A percentile compares a stretch with the other conserved stretches of the same genome.
Evolutionary conservation across 345 rosid species (phyloP).

Genomic region (Ailanthus altissimus): DNA sequence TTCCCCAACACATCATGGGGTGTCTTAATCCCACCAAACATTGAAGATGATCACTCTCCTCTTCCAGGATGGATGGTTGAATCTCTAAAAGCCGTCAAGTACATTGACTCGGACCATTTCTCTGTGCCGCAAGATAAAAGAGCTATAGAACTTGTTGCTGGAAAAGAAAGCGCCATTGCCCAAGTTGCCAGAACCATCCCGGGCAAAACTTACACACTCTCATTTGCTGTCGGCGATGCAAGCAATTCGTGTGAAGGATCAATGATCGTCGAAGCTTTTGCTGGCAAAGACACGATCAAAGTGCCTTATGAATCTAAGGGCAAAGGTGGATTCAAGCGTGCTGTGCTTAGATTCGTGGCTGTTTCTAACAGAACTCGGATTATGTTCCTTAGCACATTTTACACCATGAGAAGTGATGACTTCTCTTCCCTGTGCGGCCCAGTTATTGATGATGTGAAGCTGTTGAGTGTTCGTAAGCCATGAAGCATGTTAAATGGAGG

Average conservation of each 20-base stretch:
- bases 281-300: constrained; percentile 52
- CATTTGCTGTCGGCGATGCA: constrained; percentile 72
- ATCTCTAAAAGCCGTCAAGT: constrained; percentile 87
- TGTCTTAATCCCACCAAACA: constrained; percentile 73
- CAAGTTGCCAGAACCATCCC: constrained; percentile 61
- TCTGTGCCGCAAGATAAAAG: constrained; percentile 64
- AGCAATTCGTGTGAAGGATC: constrained; percentile 71
- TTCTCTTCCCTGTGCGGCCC: constrained; percentile 83
- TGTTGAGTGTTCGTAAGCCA: constrained; percentile 46
- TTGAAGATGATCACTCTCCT: constrained; percentile 79
- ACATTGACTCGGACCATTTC: constrained; percentile 68
- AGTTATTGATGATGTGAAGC: constrained; percentile 66
- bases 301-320: constrained; percentile 71
- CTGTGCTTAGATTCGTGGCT: constrained; percentile 52
- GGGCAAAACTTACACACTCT: constrained; percentile 53
- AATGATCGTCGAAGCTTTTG: constrained; percentile 75
- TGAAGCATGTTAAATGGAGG: constrained; percentile 11
- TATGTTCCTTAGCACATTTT: constrained; percentile 70
- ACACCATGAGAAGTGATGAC: constrained; percentile 70
- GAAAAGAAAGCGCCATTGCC: constrained; percentile 83
- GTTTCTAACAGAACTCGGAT: constrained; percentile 50
- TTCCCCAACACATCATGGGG: constrained; percentile 75
- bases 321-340: constrained; percentile 68
- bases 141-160: constrained; percentile 78
- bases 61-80: constrained; percentile 81